Percentiles rank a stretch among this genome's conserved stretches.
Conservation (phyloP, 2,329 filamentous ascomycete genomes). For the Lasiodiplodia citricola region DNA sequence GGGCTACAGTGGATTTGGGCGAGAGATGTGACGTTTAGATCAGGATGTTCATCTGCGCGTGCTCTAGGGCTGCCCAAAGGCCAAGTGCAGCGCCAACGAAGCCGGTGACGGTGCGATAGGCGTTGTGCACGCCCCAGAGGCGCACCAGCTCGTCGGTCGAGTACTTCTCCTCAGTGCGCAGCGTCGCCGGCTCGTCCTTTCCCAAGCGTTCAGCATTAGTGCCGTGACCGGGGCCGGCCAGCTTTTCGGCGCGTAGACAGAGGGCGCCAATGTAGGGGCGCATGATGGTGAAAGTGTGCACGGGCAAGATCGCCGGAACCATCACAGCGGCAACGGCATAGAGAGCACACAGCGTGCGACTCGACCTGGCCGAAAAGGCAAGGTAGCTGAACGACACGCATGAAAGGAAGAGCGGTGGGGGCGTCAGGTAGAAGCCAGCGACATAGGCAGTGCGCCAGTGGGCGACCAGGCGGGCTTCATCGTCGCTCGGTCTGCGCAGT, state of each 20-base stretch:
- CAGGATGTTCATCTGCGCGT: background rate
- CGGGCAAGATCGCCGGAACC: constrained; percentile 12
- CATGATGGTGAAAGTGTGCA: constrained; percentile 24
- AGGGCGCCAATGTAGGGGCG: constrained; percentile 16
- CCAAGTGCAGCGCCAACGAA: constrained; percentile 13
- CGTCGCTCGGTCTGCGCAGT: constrained; percentile 5
- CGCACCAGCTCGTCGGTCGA: constrained; percentile 11
- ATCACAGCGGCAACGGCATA: constrained; percentile 9
- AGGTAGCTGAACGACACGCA: constrained; percentile 14
- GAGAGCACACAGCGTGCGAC: background rate
- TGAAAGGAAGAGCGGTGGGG: background rate
- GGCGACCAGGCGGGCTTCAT: constrained; percentile 2
- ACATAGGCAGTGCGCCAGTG: constrained; percentile 21
- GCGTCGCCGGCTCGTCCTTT: constrained; percentile 4
- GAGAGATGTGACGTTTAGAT: background rate
- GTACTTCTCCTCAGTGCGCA: background rate
- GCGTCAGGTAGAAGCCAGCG: constrained; percentile 4
- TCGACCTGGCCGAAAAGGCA: background rate
- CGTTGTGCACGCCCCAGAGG: constrained; percentile 12
- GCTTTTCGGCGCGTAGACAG: constrained; percentile 16
- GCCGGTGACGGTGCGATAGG: constrained; percentile 5
- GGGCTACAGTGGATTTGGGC: constrained; percentile 8
- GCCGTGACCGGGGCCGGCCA: constrained; percentile 7
- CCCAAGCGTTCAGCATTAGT: background rate
- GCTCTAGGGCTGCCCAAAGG: constrained; percentile 1